Base-by-base conservation (phyloP, 2,329 filamentous ascomycete genomes). In the Sarocladium oryzae region DNA sequence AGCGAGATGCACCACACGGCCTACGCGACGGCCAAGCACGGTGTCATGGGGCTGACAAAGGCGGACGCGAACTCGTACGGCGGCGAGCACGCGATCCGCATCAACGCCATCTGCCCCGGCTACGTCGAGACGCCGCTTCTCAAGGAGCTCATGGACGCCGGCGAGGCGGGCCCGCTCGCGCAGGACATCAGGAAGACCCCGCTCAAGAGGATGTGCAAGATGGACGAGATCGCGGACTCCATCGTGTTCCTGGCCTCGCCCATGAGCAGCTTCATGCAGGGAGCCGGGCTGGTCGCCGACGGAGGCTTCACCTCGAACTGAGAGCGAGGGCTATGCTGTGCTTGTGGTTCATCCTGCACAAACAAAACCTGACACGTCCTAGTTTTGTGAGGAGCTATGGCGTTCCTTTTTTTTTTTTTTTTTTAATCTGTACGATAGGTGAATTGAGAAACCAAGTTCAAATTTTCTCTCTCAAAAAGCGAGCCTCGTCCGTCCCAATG, bases 51-150 rank as follows among this genome's bases (percentile, higher is more conserved):
- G 0, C 64, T 84, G 41, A 80, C 76, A 8, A 74, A 69, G 58
- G 71, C 71, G 2, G 78, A 82, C 55, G 79, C 74, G 2, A 70
- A 73, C 46, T 68, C 69, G 1, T 82, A 82, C 63, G 75, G 73
- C 1, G 75, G 73, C 1, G 58, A 67, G 3, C 58, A 68, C 46
- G 72, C 71, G 3, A 79, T 83, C 52, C 73, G 78, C 46, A 77
- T 84, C 61, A 84, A 84, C 57, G 78, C 77, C 2, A 74, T 83
- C n/a, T 81, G 79, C 51, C 79, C 79, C 0, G 76, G 71, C 9
- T 77, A 73, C 55, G 66, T 76, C 30, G 60, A 63, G 40, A 76
- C 72, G 2, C 70, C 73, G 1, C 56, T 75, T 3, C 53, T 70
- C 1, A 60, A 58, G 54, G 26, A 53, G 9, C 51, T 52, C 23